These are phyloP conservation scores for Aurifilum marmelostoma DNA, from an alignment of 2,329 filamentous ascomycete species.

Conservation along the genomic window DNA sequence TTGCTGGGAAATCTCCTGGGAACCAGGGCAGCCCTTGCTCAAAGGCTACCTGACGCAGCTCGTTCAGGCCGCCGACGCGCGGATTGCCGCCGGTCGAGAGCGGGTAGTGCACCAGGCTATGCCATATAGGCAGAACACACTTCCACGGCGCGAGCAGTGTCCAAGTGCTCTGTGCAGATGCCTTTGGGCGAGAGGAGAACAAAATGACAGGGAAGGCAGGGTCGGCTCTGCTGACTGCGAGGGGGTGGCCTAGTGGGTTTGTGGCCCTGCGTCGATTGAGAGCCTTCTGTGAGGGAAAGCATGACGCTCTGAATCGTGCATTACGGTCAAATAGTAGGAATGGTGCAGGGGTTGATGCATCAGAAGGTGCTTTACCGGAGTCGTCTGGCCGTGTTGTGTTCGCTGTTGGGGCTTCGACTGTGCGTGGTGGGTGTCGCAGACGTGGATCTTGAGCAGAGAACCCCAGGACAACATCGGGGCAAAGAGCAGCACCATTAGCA, in stretches of 20 bases:
- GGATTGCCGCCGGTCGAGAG: conserved; percentile 80
- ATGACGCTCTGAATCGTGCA: conserved; percentile 65
- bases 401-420: conserved; percentile 41
- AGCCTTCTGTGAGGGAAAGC: conserved; percentile 74
- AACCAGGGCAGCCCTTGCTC: conserved; percentile 82
- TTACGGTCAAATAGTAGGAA: conserved; percentile 70
- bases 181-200: conserved; percentile 57
- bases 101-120: conserved; percentile 80
- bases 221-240: conserved; percentile 63
- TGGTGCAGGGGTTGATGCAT: conserved; percentile 33
- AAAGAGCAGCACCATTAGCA: conserved; percentile 71
- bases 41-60: conserved; percentile 79
- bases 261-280: conserved; percentile 76
- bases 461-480: conserved; percentile 68
- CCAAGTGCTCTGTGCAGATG: conserved; percentile 69
- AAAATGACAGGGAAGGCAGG: conserved; percentile 78
- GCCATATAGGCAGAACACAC: conserved; percentile 84
- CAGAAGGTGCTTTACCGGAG: conserved; percentile 54
- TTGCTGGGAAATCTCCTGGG: conserved; percentile 81
- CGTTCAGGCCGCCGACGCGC: conserved; percentile 78
- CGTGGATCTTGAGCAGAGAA: conserved; percentile 82
- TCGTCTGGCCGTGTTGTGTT: not conserved
- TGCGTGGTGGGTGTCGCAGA: conserved; percentile 73
- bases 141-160: conserved; percentile 88
- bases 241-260: conserved; percentile 63